Conservation (phyloP, 108 stramenopile genomes). For the Epithemia pelagica region DNA sequence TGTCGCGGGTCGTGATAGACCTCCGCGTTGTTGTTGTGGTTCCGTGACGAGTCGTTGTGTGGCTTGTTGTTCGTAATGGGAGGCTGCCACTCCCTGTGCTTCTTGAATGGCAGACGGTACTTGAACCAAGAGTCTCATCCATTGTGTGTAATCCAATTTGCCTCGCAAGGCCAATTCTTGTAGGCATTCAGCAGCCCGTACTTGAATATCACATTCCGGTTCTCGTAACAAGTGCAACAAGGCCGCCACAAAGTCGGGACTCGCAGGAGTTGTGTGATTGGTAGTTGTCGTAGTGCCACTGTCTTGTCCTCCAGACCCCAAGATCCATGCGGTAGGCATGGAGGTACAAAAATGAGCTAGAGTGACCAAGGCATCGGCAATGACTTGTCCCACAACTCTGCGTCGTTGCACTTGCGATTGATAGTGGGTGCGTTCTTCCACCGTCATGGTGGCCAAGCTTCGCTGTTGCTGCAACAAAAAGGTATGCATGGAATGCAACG, state of each 20-base stretch:
- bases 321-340: constrained; percentile 82
- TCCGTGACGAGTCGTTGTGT: constrained; percentile 5
- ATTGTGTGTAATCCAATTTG: constrained; percentile 59
- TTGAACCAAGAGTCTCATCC: constrained; percentile 59
- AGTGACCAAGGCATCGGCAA: constrained; percentile 59
- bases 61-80: constrained; percentile 28
- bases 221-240: constrained; percentile 72
- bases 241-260: constrained; percentile 57
- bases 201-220: constrained; percentile 50
- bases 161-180: constrained; percentile 61
- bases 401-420: constrained; percentile 36
- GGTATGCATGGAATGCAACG: constrained; percentile 53
- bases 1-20: not conserved
- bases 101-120: constrained; percentile 59
- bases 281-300: not conserved
- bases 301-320: too few species aligned
- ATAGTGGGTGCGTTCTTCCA: constrained; percentile 54
- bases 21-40: too few species aligned
- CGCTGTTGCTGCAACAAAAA: constrained; percentile 55
- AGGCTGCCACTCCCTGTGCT: constrained; percentile 42
- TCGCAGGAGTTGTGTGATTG: too few species aligned
- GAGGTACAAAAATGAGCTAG: constrained; percentile 73
- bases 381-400: constrained; percentile 29
- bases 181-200: constrained; percentile 57
- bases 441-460: constrained; percentile 55